These are phyloP conservation scores for Fraxinus ornus DNA, from an alignment of 305 asterid species.

Conservation along the genomic window DNA sequence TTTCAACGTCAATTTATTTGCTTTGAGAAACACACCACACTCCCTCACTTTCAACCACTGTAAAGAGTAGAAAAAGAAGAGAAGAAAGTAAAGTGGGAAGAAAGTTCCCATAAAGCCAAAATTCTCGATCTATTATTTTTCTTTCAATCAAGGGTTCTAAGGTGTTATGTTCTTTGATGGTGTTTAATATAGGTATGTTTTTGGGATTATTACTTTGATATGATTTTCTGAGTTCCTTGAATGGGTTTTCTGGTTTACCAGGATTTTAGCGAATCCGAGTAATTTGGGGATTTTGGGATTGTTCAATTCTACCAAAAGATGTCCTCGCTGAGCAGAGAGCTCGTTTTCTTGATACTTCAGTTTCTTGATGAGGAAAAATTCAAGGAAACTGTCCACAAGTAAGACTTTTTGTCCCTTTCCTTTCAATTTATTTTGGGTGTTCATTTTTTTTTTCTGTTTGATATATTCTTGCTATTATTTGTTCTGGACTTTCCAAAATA, in stretches of 20 bases:
- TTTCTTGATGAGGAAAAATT: constrained; percentile 56
- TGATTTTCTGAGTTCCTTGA: neutral
- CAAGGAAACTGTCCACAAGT: constrained; percentile 62
- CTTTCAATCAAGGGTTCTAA: neutral
- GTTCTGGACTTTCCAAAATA: constrained; percentile 23
- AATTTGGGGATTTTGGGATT: constrained; percentile 27
- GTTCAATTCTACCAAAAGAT: constrained; percentile 29
- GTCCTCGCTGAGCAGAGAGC: constrained; percentile 52
- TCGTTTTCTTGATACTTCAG: constrained; percentile 54
- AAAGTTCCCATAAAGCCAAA: constrained; percentile 23
- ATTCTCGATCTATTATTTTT: constrained; percentile 31
- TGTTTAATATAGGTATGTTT: neutral
- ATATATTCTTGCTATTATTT: neutral
- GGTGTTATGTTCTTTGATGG: constrained; percentile 1
- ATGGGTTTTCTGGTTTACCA: constrained; percentile 4
- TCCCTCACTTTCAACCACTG: constrained; percentile 17
- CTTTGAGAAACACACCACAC: constrained; percentile 17
- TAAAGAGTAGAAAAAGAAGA: constrained; percentile 19
- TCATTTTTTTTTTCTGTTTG: neutral
- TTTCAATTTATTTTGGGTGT: neutral
- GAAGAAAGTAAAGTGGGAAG: neutral
- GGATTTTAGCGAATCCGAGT: constrained; percentile 37
- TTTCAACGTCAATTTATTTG: neutral
- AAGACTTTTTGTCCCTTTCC: constrained; percentile 8
- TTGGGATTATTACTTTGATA: constrained; percentile 25